These are phyloP conservation scores for Boechera divaricarpa DNA, from an alignment of 345 rosid genomes.

Conservation along the genomic window DNA sequence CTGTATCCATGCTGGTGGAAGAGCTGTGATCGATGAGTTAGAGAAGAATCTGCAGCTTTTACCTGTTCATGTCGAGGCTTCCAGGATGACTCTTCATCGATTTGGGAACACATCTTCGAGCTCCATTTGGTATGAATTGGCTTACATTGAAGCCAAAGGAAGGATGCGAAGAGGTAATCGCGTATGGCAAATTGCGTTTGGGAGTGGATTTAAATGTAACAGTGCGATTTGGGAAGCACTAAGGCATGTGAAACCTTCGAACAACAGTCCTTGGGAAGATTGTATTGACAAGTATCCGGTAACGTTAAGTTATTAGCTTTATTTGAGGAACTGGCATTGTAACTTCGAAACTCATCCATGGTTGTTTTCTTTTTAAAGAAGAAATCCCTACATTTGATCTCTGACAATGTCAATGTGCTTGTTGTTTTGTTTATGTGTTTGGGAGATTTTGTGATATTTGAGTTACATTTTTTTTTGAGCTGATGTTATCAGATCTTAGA, in stretches of 20 bases:
- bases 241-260: slow-evolving; percentile 43
- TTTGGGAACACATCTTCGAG: slow-evolving; percentile 61
- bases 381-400: slow-evolving; percentile 21
- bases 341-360: slow-evolving; percentile 29
- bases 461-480: slow-evolving; percentile 20
- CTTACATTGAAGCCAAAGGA: slow-evolving; percentile 53
- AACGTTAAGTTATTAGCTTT: slow-evolving; percentile 37
- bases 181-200: slow-evolving; percentile 56
- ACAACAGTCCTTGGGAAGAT: slow-evolving; percentile 51
- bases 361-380: neutral
- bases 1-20: slow-evolving; percentile 65
- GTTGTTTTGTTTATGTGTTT: slow-evolving; percentile 29
- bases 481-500: slow-evolving; percentile 18
- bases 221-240: slow-evolving; percentile 59
- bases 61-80: slow-evolving; percentile 55
- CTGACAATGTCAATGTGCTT: slow-evolving; percentile 33
- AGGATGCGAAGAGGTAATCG: slow-evolving; percentile 50
- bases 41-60: slow-evolving; percentile 57
- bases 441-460: slow-evolving; percentile 26
- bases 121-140: slow-evolving; percentile 58
- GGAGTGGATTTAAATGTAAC: slow-evolving; percentile 52
- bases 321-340: slow-evolving; percentile 1
- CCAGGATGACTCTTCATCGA: slow-evolving; percentile 55
- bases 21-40: slow-evolving; percentile 56
- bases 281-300: slow-evolving; percentile 58